A percentile compares a stretch with the other conserved stretches of the same genome.
Conservation (phyloP, 768 basidiomycete genomes). For the Mycena floridula region DNA sequence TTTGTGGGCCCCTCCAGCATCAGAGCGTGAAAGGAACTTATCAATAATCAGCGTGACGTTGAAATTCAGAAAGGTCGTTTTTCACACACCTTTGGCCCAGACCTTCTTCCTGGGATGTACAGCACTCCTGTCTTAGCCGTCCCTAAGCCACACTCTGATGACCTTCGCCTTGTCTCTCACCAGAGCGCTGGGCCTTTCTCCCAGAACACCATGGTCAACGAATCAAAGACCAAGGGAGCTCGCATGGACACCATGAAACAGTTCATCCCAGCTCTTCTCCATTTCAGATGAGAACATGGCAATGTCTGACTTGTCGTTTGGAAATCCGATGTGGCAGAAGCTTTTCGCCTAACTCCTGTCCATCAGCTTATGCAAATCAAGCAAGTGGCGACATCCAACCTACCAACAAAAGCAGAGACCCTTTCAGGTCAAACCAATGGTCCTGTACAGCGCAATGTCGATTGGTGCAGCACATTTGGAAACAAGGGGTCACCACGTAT, state of each 20-base stretch:
- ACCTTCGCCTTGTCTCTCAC: background rate
- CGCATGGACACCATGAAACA: background rate
- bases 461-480: background rate
- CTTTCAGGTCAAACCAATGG: background rate
- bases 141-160: background rate
- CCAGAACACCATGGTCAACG: background rate
- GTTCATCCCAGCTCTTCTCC: background rate
- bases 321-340: background rate
- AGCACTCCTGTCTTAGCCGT: background rate
- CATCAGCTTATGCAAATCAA: background rate
- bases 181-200: background rate
- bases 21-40: background rate
- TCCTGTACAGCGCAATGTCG: background rate
- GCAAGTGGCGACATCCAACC: background rate
- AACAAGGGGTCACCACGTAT: background rate
- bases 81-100: background rate
- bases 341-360: background rate
- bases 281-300: background rate
- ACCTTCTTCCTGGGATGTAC: background rate
- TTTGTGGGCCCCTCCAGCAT: background rate
- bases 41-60: background rate
- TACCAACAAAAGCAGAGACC: background rate
- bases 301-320: background rate
- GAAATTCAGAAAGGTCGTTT: background rate
- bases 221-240: background rate